These are phyloP conservation scores for Hydnomerulius pinastri DNA, from an alignment of 768 basidiomycete genomes.

Conservation along the genomic window DNA sequence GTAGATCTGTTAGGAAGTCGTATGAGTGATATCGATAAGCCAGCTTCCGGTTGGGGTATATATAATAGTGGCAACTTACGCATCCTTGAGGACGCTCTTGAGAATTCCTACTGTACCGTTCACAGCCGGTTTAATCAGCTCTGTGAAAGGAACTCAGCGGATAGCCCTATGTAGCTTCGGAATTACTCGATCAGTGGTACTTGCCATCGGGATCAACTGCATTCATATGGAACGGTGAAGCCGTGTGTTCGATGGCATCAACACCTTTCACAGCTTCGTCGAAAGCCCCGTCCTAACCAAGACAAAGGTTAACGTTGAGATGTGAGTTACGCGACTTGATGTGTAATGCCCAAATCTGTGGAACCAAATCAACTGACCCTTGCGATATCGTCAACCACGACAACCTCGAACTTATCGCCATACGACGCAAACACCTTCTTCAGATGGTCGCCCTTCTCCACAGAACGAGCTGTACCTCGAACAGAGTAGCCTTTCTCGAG, in stretches of 20 bases:
- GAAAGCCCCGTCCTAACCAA: conserved; percentile 60
- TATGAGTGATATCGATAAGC: not conserved
- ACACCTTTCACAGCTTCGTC: conserved; percentile 79
- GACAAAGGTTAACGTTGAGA: not conserved
- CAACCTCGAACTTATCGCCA: conserved; percentile 61
- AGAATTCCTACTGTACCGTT: conserved; percentile 68
- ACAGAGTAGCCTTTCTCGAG: conserved; percentile 65
- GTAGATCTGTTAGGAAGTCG: conserved; percentile 23
- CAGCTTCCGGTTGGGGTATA: not conserved
- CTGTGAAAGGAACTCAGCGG: conserved; percentile 31
- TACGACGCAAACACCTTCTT: conserved; percentile 51
- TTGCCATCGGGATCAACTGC: conserved; percentile 46
- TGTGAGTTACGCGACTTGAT: not conserved
- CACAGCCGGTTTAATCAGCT: conserved; percentile 71
- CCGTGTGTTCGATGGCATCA: conserved; percentile 69
- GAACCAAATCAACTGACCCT: conserved; percentile 35
- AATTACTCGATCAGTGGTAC: not conserved
- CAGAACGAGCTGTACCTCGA: conserved; percentile 66
- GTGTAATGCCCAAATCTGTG: not conserved
- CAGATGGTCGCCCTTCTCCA: conserved; percentile 60
- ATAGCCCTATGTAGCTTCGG: too few relatives aligned
- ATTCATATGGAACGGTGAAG: conserved; percentile 58
- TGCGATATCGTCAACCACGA: conserved; percentile 70
- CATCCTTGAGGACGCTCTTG: conserved; percentile 55
- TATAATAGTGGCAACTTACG: conserved; percentile 35